phyloP scores from a whole-genome alignment of 2,329 filamentous ascomycete species.

The Leptographium wingfieldii region DNA sequence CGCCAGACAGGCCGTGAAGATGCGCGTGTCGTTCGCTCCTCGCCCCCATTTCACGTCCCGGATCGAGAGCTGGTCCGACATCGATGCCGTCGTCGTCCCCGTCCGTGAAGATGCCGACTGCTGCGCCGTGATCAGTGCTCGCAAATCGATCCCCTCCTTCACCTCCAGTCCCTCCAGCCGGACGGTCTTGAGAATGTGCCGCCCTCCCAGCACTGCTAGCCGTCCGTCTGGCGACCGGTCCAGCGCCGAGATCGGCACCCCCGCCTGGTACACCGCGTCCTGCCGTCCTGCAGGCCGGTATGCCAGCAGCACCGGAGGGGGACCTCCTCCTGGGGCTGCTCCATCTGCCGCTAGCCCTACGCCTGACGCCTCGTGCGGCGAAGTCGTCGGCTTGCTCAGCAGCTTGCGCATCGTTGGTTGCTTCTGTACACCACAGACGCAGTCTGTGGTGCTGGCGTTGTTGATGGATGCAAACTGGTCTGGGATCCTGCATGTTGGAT shows the following conservation, averaged over 20 bases:
- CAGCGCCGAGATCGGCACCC: slow-evolving; percentile 42
- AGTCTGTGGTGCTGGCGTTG: neutral
- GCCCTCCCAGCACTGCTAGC: slow-evolving; percentile 43
- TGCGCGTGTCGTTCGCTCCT: slow-evolving; percentile 30
- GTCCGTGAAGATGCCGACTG: slow-evolving; percentile 29
- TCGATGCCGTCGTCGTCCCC: slow-evolving; percentile 15
- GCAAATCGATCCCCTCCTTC: slow-evolving; percentile 44
- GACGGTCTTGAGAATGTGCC: slow-evolving; percentile 49
- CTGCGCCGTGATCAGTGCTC: slow-evolving; percentile 39
- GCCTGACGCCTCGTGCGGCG: slow-evolving; percentile 30
- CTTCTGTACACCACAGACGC: neutral
- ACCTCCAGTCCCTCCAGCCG: slow-evolving; percentile 40
- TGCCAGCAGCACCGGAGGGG: slow-evolving; percentile 28
- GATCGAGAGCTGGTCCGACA: slow-evolving; percentile 48
- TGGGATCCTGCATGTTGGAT: too few relatives aligned
- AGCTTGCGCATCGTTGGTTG: slow-evolving; percentile 39
- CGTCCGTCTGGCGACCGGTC: slow-evolving; percentile 45
- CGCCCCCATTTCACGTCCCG: slow-evolving; percentile 47
- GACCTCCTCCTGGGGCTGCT: slow-evolving; percentile 7
- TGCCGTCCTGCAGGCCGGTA: slow-evolving; percentile 43
- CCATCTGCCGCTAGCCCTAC: slow-evolving; percentile 25
- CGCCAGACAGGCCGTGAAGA: slow-evolving; percentile 51
- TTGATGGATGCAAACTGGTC: too few relatives aligned
- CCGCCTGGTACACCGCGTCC: slow-evolving; percentile 38
- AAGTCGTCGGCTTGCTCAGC: slow-evolving; percentile 40